Percentiles rank a stretch among this genome's conserved stretches.
phyloP scores from a whole-genome alignment of 208 protist genomes.

The Wallacemonas rigidus region DNA sequence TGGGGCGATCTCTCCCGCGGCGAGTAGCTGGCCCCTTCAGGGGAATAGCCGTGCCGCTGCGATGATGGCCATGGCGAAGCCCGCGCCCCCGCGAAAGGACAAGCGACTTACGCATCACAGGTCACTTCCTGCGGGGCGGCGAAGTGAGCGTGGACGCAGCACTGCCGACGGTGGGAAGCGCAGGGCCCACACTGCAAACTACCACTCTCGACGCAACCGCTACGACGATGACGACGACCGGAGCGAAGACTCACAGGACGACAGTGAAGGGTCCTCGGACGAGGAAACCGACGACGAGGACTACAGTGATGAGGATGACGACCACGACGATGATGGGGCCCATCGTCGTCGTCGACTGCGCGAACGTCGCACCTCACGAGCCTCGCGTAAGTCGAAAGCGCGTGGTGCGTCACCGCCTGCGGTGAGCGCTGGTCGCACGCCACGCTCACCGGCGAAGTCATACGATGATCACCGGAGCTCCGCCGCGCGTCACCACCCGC shows the following conservation, averaged over 20 bases:
- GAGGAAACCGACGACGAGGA: conserved; percentile 13
- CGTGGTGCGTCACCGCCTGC: neutral
- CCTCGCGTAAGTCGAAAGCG: neutral
- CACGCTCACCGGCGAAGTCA: neutral
- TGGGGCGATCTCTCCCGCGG: neutral
- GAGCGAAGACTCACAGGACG: conserved; percentile 12
- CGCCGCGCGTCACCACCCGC: neutral
- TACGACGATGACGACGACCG: conserved; percentile 22
- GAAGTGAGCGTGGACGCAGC: neutral
- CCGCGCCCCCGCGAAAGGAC: neutral
- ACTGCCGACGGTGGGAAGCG: neutral
- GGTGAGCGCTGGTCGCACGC: neutral
- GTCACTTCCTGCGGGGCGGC: neutral
- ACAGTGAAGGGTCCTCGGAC: conserved; percentile 14
- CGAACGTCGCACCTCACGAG: neutral
- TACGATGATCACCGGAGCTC: neutral
- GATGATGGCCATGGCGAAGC: conserved; percentile 5
- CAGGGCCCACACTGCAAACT: neutral
- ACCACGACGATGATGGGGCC: conserved; percentile 10
- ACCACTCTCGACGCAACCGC: conserved; percentile 3
- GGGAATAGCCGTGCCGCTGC: conserved; percentile 4
- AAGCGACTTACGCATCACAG: neutral
- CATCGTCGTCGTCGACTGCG: neutral
- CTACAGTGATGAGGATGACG: conserved; percentile 17
- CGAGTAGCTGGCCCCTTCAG: conserved; percentile 15